Conservation (phyloP, 805 yeast species). For the Geotrichum ghanense region DNA sequence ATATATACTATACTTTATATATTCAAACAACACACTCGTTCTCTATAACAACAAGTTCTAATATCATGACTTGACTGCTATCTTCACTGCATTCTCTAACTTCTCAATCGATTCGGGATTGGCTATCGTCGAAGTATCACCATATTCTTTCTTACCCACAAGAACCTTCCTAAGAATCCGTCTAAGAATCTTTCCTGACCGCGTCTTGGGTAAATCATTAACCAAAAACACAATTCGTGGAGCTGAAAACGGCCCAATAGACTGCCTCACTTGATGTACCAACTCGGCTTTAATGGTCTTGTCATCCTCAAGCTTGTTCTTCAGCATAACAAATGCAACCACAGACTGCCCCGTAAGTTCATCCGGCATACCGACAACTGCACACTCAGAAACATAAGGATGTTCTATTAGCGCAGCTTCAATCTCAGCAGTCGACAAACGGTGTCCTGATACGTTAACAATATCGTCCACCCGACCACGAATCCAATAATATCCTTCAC, state of each 20-base stretch:
- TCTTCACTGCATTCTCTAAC: background rate
- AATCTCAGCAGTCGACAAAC: constrained; percentile 96
- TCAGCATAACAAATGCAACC: constrained; percentile 84
- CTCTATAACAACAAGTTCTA: too few species aligned
- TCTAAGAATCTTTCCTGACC: constrained; percentile 98
- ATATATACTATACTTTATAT: too few species aligned
- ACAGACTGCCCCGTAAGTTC: constrained; percentile 98
- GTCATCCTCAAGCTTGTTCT: constrained; percentile 33
- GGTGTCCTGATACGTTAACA: constrained; percentile 94
- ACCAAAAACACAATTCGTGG: constrained; percentile 80
- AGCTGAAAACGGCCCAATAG: constrained; percentile 89
- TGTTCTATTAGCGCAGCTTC: constrained; percentile 84
- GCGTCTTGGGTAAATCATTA: constrained; percentile 90
- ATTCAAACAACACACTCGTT: too few species aligned
- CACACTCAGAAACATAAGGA: constrained; percentile 76
- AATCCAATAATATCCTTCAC: constrained; percentile 95
- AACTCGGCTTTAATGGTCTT: constrained; percentile 52
- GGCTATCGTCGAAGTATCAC: constrained; percentile 82
- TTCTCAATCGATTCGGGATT: constrained; percentile 44
- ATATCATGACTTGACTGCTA: too few species aligned
- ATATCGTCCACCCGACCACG: constrained; percentile 98
- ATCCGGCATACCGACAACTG: constrained; percentile 90
- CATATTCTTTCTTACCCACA: constrained; percentile 87
- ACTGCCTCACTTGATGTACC: constrained; percentile 78
- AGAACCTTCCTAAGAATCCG: constrained; percentile 89